Evolutionary conservation across 2,329 filamentous ascomycete genomes (phyloP).

Genomic region (Aspergillus carbonarius): DNA sequence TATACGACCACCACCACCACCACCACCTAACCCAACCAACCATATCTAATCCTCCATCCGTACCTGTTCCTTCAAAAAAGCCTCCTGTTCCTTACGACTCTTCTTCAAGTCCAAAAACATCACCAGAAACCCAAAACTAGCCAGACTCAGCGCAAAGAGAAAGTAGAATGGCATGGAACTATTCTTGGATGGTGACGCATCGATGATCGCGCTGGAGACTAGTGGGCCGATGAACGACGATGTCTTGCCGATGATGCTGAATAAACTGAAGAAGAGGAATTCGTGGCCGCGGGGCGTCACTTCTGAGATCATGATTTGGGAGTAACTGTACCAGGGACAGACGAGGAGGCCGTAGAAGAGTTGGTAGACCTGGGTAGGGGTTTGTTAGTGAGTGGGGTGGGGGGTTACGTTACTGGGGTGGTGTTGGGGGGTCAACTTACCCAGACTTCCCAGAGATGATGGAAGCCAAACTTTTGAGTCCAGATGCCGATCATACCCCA

Average conservation of each 20-base stretch:
- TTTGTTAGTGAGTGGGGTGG: neutral
- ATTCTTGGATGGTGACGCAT: conserved; percentile 55
- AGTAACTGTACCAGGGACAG: conserved; percentile 70
- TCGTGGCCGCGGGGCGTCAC: conserved; percentile 68
- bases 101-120: conserved; percentile 61
- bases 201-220: conserved; percentile 68
- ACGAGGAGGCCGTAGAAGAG: conserved; percentile 65
- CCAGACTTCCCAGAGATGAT: conserved; percentile 56
- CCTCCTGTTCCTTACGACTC: conserved; percentile 59
- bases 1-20: no score
- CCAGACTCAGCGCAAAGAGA: conserved; percentile 57
- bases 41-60: neutral
- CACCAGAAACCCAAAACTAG: conserved; percentile 55
- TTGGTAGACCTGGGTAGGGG: conserved; percentile 38
- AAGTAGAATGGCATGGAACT: conserved; percentile 67
- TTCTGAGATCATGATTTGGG: conserved; percentile 69
- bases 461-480: conserved; percentile 55
- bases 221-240: conserved; percentile 67
- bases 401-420: neutral
- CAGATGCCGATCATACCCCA: conserved; percentile 62
- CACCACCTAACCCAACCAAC: neutral
- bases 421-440: conserved; percentile 16
- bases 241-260: conserved; percentile 68
- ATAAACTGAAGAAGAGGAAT: conserved; percentile 68
- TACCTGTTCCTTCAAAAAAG: conserved; percentile 47